Evolutionary conservation across 805 yeast species (phyloP).

Genomic region (Starmerella roubikii): DNA sequence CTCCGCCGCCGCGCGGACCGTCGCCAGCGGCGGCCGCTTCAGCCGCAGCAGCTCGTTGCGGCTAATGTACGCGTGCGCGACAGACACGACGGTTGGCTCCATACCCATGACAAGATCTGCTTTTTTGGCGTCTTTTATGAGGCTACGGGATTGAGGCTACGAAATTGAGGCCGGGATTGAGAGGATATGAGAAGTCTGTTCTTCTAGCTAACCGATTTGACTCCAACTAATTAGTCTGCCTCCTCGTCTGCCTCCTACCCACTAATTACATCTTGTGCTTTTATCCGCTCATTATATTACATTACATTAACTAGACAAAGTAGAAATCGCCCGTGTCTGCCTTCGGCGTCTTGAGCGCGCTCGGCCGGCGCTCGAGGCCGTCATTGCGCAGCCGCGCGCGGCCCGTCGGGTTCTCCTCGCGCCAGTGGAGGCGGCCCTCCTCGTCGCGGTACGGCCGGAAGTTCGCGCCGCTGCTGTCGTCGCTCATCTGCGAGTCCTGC

Average conservation of each 20-base stretch:
- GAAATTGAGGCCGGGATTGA: too few species aligned
- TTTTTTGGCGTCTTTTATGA: too few species aligned
- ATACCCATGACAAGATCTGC: too few species aligned
- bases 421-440: constrained; percentile 26
- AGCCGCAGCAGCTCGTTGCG: constrained; percentile 2
- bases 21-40: constrained; percentile 2
- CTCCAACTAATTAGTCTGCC: too few species aligned
- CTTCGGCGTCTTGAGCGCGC: constrained; percentile 23
- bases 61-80: constrained; percentile 9
- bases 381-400: constrained; percentile 9
- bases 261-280: too few species aligned
- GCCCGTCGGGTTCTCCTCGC: constrained; percentile 8
- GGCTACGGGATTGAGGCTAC: too few species aligned
- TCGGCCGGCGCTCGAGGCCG: constrained; percentile 23
- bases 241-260: too few species aligned
- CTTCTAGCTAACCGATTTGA: too few species aligned
- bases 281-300: neutral
- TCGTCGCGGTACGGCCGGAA: constrained; percentile 25
- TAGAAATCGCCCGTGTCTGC: constrained; percentile 25
- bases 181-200: too few species aligned
- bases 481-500: constrained; percentile 16
- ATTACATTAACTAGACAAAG: constrained; percentile 21
- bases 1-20: constrained; percentile 2
- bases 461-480: constrained; percentile 18
- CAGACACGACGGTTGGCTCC: constrained; percentile 10